These are phyloP conservation scores for Trametes sp. DNA, from an alignment of 1,284 basidiomycete species.

Conservation along the genomic window DNA sequence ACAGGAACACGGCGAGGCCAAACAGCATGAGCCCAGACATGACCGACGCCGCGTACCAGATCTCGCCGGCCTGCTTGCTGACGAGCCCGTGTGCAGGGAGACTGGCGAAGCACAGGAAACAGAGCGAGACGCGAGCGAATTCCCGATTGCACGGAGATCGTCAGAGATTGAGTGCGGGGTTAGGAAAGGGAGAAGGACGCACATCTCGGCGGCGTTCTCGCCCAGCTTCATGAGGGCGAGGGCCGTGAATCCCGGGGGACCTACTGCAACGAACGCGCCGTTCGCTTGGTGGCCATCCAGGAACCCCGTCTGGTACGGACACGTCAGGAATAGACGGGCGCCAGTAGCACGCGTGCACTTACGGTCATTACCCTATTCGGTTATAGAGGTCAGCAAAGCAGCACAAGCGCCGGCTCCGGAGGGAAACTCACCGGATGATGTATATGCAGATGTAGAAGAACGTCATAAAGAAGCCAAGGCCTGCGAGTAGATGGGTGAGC, in stretches of 20 bases:
- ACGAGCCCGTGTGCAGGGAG: constrained; percentile 49
- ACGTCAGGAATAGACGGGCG: constrained; percentile 4
- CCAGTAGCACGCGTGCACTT: constrained; percentile 26
- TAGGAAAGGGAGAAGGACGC: constrained; percentile 26
- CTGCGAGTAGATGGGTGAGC: constrained; percentile 32
- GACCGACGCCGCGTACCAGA: constrained; percentile 55
- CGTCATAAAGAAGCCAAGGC: constrained; percentile 58
- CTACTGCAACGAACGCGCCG: constrained; percentile 56
- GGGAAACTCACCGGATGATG: constrained; percentile 48
- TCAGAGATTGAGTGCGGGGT: constrained; percentile 10
- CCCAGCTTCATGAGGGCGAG: constrained; percentile 56
- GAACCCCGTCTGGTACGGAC: constrained; percentile 52
- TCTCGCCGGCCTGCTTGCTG: constrained; percentile 52
- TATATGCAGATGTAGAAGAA: constrained; percentile 61
- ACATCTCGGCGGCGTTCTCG: constrained; percentile 49
- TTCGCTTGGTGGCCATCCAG: constrained; percentile 58
- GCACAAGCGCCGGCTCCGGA: constrained; percentile 13
- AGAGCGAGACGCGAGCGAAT: constrained; percentile 10
- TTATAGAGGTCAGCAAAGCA: constrained; percentile 17
- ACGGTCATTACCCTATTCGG: constrained; percentile 52
- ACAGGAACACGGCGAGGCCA: constrained; percentile 57
- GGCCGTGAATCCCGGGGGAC: constrained; percentile 58
- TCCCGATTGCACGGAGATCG: constrained; percentile 17
- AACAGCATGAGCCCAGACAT: constrained; percentile 51
- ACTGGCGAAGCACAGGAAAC: constrained; percentile 35